Conservation (phyloP, 441 rosid genomes). For the Macaranga tanarius region DNA sequence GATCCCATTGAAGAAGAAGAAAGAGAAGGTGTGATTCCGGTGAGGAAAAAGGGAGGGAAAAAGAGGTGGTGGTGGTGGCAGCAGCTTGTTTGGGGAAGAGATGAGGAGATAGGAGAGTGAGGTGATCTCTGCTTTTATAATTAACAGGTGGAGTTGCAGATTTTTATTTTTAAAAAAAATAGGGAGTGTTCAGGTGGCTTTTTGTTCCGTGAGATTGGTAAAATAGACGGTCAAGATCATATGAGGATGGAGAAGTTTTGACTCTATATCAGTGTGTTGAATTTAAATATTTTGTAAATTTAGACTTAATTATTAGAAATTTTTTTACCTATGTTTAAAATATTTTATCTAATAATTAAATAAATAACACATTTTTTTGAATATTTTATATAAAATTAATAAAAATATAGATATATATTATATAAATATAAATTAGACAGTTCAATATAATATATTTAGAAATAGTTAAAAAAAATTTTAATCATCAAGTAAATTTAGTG, state of each 20-base stretch:
- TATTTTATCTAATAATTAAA: too few relatives aligned
- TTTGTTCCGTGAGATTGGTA: neutral
- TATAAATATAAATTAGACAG: too few relatives aligned
- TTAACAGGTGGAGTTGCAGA: neutral
- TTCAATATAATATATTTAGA: too few relatives aligned
- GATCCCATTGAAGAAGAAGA: constrained; percentile 26
- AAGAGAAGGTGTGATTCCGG: constrained; percentile 13
- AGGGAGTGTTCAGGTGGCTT: neutral
- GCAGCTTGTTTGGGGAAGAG: constrained; percentile 25
- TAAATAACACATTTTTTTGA: too few relatives aligned
- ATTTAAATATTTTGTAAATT: neutral
- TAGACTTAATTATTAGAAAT: too few relatives aligned
- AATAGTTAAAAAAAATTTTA: too few relatives aligned
- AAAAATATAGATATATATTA: too few relatives aligned
- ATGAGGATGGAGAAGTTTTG: neutral
- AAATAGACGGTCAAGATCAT: neutral
- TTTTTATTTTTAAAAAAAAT: neutral
- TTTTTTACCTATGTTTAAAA: too few relatives aligned
- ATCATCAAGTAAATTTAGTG: too few relatives aligned
- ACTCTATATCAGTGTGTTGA: too few relatives aligned
- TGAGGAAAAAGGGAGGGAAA: constrained; percentile 4
- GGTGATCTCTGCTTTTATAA: neutral
- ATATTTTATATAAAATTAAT: too few relatives aligned
- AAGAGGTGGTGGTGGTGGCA: constrained; percentile 19
- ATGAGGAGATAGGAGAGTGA: constrained; percentile 19